Evolutionary conservation across 805 yeast species (phyloP), one percentile per base, ranked within the genome.

Genomic region (Cyberlindnera mycetangii): DNA sequence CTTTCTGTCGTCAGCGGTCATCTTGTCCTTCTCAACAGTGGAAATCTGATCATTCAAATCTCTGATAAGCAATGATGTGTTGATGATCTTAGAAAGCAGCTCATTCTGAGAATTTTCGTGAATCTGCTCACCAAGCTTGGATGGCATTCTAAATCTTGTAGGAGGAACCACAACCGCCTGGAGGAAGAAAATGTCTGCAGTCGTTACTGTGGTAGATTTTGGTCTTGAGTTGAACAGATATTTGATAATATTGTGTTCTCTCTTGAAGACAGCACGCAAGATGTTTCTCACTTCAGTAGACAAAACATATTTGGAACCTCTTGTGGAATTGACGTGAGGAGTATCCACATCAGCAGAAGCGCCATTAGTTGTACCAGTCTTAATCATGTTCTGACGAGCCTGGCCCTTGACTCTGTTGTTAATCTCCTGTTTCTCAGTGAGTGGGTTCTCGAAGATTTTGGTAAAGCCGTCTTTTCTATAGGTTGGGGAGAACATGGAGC

Each of bases 81-180:
- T 85, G 58, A 93, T 72, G 41, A 95, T 76, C 57, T 82, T 85
- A 19, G 93, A 76, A 38, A 93, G 71, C 45, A 90, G 73, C 68
- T 90, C 96, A 66, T 93, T 95, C 69, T 89, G 96, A 38, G 93
- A 71, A 65, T 89, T 90, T 68, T 93, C 97, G 65, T 93, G 98
- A 49, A 92, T 78, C 64, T 89, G 97, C 45, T 93, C 99, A 45
- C 99, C 99, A 47, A 93, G 73, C 66, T 90, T 90, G 14, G 96
- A 84, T n/a, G 99, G 99, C 54, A 90, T 75, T 65, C 99, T 79
- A 74, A 93, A 93, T 65, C 98, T 77, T 2, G 98, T 95, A 40
- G 99, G 90, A 30, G 99, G 99, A 32, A 95, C 98, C 32, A 89
- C 83, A 47, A 93, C 70, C 5, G 89, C 82, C 54, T 88, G 90